phyloP scores from a whole-genome alignment of 1,284 basidiomycete genomes.

The Pyrrhoderma lamaoense region DNA sequence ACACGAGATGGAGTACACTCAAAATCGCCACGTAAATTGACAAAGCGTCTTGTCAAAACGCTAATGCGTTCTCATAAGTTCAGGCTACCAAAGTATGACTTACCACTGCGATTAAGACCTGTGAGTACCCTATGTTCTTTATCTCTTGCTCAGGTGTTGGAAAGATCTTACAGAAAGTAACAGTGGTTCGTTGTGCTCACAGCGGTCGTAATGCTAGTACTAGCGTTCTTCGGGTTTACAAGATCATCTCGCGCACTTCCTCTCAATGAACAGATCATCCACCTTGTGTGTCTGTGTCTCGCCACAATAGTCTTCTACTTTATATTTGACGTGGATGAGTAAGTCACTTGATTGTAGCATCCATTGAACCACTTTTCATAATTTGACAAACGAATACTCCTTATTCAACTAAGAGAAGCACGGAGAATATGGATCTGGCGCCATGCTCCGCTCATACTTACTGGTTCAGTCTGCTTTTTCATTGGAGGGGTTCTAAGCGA shows the following conservation, averaged over 20 bases:
- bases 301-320: slow-evolving; percentile 83
- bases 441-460: slow-evolving; percentile 63
- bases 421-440: slow-evolving; percentile 81
- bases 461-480: slow-evolving; percentile 63
- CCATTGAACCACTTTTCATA: background rate
- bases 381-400: background rate
- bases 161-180: background rate
- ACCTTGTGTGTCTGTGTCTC: slow-evolving; percentile 73
- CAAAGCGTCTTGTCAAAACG: slow-evolving; percentile 35
- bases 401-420: slow-evolving; percentile 43
- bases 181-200: slow-evolving; percentile 75
- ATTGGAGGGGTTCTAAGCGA: slow-evolving; percentile 83
- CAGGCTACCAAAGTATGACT: slow-evolving; percentile 55
- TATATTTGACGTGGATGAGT: slow-evolving; percentile 85
- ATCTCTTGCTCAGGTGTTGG: background rate
- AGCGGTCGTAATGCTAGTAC: slow-evolving; percentile 50
- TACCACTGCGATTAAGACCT: slow-evolving; percentile 66
- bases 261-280: slow-evolving; percentile 77
- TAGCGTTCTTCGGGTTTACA: slow-evolving; percentile 70
- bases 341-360: slow-evolving; percentile 25
- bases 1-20: no score
- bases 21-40: no score
- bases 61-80: slow-evolving; percentile 52
- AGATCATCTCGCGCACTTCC: slow-evolving; percentile 58
- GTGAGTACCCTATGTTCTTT: slow-evolving; percentile 34